Evolutionary conservation across 495 filamentous ascomycete genomes (phyloP).

Genomic region (Penicillium silybi): DNA sequence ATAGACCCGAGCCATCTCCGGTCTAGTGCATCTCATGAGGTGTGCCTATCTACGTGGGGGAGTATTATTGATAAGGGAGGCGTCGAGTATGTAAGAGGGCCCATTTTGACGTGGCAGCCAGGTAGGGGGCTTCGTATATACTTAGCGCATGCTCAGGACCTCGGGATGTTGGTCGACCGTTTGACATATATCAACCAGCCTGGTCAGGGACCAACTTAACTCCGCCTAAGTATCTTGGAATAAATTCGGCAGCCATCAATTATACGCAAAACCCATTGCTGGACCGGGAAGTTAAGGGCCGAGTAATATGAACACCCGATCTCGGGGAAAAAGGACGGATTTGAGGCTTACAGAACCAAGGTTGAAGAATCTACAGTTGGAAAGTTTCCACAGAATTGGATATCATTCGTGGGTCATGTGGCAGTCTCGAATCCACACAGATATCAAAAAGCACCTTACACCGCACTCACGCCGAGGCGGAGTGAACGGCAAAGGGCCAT

Average conservation of each 20-base stretch:
- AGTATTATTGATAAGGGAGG: background rate
- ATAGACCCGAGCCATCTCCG: background rate
- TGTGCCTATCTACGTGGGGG: background rate
- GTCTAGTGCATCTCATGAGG: background rate
- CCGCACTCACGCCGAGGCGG: background rate
- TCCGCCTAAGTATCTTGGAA: no score
- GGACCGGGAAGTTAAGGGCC: background rate
- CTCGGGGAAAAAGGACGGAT: no score
- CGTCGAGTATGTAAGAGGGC: background rate
- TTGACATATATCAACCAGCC: background rate
- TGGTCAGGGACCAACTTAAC: background rate
- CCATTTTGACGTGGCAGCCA: background rate
- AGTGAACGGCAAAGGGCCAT: constrained; percentile 2
- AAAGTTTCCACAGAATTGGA: constrained; percentile 15
- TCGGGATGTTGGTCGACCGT: background rate
- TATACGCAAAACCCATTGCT: no score
- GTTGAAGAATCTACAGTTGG: no score
- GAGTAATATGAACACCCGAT: background rate
- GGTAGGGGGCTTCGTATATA: background rate
- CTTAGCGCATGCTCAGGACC: background rate
- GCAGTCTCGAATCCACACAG: constrained; percentile 23
- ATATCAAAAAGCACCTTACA: constrained; percentile 12
- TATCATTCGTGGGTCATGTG: constrained; percentile 21
- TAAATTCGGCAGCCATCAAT: no score
- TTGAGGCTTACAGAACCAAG: no score